Evolutionary conservation across 805 yeast species (phyloP).

Genomic region (Zygosaccharomyces siamensis): DNA sequence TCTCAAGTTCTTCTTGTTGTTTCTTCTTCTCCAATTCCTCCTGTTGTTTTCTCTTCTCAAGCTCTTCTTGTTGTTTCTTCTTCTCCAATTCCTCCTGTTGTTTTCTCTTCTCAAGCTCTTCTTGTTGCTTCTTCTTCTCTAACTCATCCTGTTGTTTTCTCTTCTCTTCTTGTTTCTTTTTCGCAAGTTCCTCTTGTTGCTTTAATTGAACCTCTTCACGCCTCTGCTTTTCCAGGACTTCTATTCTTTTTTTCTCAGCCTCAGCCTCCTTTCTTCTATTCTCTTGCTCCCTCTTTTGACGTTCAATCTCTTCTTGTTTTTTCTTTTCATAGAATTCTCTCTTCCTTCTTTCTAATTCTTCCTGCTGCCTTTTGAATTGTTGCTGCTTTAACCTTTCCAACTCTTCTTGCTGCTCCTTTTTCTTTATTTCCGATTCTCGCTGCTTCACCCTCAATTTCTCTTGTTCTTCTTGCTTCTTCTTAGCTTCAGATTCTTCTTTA

Average conservation of each 20-base stretch:
- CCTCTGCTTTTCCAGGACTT: neutral
- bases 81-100: conserved; percentile 8
- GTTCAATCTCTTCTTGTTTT: conserved; percentile 5
- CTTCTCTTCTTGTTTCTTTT: conserved; percentile 12
- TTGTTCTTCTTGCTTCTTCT: conserved; percentile 9
- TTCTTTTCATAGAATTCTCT: neutral
- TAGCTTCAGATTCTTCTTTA: conserved; percentile 10
- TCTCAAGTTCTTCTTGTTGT: neutral
- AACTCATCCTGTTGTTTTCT: conserved; percentile 11
- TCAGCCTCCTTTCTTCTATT: conserved; percentile 3
- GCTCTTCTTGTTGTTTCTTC: conserved; percentile 6
- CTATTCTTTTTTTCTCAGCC: conserved; percentile 9
- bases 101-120: neutral
- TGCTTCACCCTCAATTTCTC: conserved; percentile 11
- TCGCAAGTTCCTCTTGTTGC: conserved; percentile 9
- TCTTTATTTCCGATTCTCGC: conserved; percentile 1
- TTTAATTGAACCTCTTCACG: neutral
- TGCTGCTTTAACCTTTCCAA: conserved; percentile 5
- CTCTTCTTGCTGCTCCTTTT: conserved; percentile 8
- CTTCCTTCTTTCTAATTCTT: conserved; percentile 1
- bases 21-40: conserved; percentile 12
- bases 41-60: conserved; percentile 14
- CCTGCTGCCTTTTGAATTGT: neutral
- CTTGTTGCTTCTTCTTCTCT: conserved; percentile 11
- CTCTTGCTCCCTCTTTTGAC: conserved; percentile 4